phyloP scores from a whole-genome alignment of 2,329 filamentous ascomycete species.

The Pseudocercospora crystallina region DNA sequence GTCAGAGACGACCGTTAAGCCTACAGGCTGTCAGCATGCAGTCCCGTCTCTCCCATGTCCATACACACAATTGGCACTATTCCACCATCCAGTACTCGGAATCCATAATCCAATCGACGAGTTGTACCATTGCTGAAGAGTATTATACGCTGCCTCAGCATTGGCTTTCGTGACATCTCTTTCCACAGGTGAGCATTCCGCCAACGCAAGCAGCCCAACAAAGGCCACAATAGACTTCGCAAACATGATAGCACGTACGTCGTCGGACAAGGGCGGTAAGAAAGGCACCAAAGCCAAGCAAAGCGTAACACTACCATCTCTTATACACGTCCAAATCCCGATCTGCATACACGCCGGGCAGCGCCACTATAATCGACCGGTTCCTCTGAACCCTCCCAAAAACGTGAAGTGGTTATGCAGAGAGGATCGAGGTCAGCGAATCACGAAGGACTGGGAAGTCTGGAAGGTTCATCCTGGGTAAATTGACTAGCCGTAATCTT shows the following conservation, averaged over 20 bases:
- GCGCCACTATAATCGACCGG: too few species aligned
- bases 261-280: too few species aligned
- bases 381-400: too few species aligned
- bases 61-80: slow-evolving; percentile 31
- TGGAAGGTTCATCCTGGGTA: slow-evolving; percentile 4
- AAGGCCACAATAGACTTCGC: slow-evolving; percentile 1
- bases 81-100: slow-evolving; percentile 35
- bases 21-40: slow-evolving; percentile 1
- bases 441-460: neutral
- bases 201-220: slow-evolving; percentile 3
- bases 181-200: slow-evolving; percentile 7
- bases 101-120: slow-evolving; percentile 33
- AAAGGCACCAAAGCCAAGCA: too few species aligned
- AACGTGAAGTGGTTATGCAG: too few species aligned
- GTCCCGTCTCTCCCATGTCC: neutral
- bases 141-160: slow-evolving; percentile 26
- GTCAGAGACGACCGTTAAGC: slow-evolving; percentile 31
- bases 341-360: too few species aligned
- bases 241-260: too few species aligned
- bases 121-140: slow-evolving; percentile 34
- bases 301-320: too few species aligned
- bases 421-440: neutral
- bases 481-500: neutral
- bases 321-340: too few species aligned
- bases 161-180: slow-evolving; percentile 24